These are phyloP conservation scores for Fraxinus nigra DNA, from an alignment of 305 asterid genomes.

Conservation along the genomic window DNA sequence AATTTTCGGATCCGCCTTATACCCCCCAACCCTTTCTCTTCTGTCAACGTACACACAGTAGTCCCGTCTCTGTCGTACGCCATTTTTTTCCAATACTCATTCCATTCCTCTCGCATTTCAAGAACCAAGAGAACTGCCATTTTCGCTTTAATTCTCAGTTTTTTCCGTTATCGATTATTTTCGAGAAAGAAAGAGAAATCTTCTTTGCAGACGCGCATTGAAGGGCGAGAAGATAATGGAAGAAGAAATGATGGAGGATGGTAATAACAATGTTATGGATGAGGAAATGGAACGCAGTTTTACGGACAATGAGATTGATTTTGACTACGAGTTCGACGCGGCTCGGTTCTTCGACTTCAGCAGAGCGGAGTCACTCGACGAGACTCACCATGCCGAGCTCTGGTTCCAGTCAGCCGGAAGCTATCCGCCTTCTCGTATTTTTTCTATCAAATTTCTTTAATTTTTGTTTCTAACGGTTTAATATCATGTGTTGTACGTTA, in stretches of 20 bases:
- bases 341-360: conserved; percentile 70
- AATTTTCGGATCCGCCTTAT: conserved; percentile 28
- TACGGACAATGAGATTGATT: conserved; percentile 76
- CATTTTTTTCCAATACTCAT: conserved; percentile 34
- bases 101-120: conserved; percentile 32
- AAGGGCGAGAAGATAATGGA: conserved; percentile 40
- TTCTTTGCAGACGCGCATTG: background rate
- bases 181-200: background rate
- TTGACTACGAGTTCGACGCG: conserved; percentile 92
- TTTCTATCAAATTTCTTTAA: background rate
- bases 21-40: background rate
- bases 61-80: conserved; percentile 9
- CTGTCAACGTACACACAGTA: background rate
- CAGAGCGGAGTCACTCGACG: conserved; percentile 52
- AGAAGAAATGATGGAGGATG: conserved; percentile 52
- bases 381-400: conserved; percentile 58
- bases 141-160: conserved; percentile 11
- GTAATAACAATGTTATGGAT: conserved; percentile 19
- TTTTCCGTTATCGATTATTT: conserved; percentile 18
- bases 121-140: conserved; percentile 5
- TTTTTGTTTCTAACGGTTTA: background rate
- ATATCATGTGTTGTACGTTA: conserved; percentile 8
- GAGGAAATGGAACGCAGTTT: conserved; percentile 44
- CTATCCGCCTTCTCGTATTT: conserved; percentile 91
- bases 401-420: conserved; percentile 83